phyloP scores from a whole-genome alignment of 495 filamentous ascomycete genomes.

The Parathielavia hyrcaniae region DNA sequence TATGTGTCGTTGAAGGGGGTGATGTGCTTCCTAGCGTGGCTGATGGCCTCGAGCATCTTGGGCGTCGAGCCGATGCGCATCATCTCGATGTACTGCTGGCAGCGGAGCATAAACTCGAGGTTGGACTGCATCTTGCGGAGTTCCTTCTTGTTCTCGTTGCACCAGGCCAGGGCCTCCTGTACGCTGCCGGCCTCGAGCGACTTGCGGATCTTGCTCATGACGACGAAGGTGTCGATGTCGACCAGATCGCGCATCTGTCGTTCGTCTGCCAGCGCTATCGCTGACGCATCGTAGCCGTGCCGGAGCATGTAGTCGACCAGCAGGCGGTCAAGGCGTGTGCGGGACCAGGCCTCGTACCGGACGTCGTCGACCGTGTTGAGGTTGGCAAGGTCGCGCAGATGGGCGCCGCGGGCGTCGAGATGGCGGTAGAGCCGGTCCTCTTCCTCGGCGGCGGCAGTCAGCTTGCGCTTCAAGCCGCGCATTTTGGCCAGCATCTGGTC shows the following conservation, averaged over 20 bases:
- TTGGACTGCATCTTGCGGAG: slow-evolving; percentile 80
- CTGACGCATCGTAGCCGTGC: slow-evolving; percentile 74
- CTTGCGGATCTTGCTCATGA: slow-evolving; percentile 68
- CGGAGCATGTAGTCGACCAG: slow-evolving; percentile 86
- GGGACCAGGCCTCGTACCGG: slow-evolving; percentile 88
- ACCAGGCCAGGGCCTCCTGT: slow-evolving; percentile 79
- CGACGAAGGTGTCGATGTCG: slow-evolving; percentile 81
- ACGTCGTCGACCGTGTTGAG: slow-evolving; percentile 83
- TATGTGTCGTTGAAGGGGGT: slow-evolving; percentile 59
- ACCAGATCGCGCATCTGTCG: slow-evolving; percentile 65
- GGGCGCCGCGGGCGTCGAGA: slow-evolving; percentile 65
- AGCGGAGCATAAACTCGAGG: slow-evolving; percentile 87
- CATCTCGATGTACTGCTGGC: slow-evolving; percentile 93
- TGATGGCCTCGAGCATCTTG: slow-evolving; percentile 68
- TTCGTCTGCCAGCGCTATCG: slow-evolving; percentile 62
- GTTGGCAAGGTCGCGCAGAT: slow-evolving; percentile 70
- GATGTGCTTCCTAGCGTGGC: slow-evolving; percentile 75
- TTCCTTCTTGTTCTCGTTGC: slow-evolving; percentile 80
- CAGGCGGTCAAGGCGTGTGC: slow-evolving; percentile 70
- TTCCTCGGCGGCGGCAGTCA: slow-evolving; percentile 68
- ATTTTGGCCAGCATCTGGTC: slow-evolving; percentile 79
- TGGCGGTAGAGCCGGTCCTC: slow-evolving; percentile 67
- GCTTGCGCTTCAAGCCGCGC: slow-evolving; percentile 80
- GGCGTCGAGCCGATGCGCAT: slow-evolving; percentile 55
- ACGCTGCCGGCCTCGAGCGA: slow-evolving; percentile 65